phyloP scores from a whole-genome alignment of 768 basidiomycete species.

The Russula earlei region DNA sequence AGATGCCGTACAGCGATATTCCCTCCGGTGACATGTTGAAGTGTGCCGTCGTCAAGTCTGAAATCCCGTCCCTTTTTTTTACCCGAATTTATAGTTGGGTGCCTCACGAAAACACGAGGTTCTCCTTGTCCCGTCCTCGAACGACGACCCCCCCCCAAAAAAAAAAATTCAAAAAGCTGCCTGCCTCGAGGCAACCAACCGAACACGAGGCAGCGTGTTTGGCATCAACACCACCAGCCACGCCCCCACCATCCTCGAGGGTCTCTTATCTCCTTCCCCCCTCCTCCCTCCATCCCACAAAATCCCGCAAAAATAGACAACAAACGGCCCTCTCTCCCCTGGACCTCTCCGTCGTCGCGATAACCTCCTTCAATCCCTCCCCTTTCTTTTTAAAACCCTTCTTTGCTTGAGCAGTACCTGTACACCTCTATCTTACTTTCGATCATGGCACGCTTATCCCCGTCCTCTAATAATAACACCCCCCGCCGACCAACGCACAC shows the following conservation, averaged over 20 bases:
- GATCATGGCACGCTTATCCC: slow-evolving; percentile 5
- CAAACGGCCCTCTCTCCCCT: too few relatives aligned
- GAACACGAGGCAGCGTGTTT: slow-evolving; percentile 15
- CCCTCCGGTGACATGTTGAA: too few relatives aligned
- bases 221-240: neutral
- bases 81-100: neutral
- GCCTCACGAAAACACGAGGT: neutral
- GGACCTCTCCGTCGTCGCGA: too few relatives aligned
- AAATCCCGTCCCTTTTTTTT: too few relatives aligned
- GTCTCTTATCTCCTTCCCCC: slow-evolving; percentile 8
- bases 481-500: neutral
- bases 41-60: too few relatives aligned
- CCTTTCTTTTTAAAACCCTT: neutral
- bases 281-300: neutral
- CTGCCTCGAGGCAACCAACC: slow-evolving; percentile 1
- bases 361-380: neutral
- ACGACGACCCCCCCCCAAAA: neutral
- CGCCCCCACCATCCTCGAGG: neutral
- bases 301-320: slow-evolving; percentile 1
- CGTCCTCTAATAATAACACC: slow-evolving; percentile 11
- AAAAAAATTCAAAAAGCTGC: too few relatives aligned
- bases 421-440: slow-evolving; percentile 1
- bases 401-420: neutral
- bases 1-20: too few relatives aligned
- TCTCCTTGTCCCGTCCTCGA: neutral